These are phyloP conservation scores for Blepharisma japonicum DNA, from an alignment of 73 alveolate genomes.

Conservation along the genomic window DNA sequence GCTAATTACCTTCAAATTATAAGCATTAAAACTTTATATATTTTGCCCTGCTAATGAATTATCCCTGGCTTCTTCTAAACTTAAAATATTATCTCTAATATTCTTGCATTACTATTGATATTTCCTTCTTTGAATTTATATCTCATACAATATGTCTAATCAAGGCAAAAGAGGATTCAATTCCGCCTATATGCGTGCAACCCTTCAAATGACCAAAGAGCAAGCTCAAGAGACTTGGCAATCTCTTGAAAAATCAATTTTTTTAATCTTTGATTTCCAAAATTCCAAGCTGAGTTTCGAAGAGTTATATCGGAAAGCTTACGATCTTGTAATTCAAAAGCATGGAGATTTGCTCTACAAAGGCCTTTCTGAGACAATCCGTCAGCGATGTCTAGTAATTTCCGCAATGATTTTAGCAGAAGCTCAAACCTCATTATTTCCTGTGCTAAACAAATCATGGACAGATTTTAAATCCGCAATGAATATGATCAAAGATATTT, in stretches of 20 bases:
- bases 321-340: slow-evolving; percentile 54
- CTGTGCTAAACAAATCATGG: slow-evolving; percentile 43
- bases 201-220: slow-evolving; percentile 35
- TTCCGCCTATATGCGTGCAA: neutral
- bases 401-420: slow-evolving; percentile 21
- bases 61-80: too few species aligned
- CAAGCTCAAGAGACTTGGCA: slow-evolving; percentile 50
- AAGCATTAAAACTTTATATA: too few species aligned
- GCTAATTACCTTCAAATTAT: too few species aligned
- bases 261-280: slow-evolving; percentile 45
- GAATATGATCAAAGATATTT: slow-evolving; percentile 63
- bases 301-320: slow-evolving; percentile 66
- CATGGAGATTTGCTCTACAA: slow-evolving; percentile 57
- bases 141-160: too few species aligned
- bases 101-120: too few species aligned
- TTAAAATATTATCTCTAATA: too few species aligned
- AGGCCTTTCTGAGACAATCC: slow-evolving; percentile 45
- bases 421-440: slow-evolving; percentile 34
- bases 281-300: slow-evolving; percentile 58
- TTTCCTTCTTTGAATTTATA: too few species aligned
- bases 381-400: slow-evolving; percentile 31
- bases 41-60: too few species aligned
- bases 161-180: neutral
- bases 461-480: slow-evolving; percentile 33
- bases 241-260: slow-evolving; percentile 50